Evolutionary conservation across 345 rosid genomes (phyloP), one percentile per base, ranked within the genome.

Genomic region (Eucalyptus cloeziana): DNA sequence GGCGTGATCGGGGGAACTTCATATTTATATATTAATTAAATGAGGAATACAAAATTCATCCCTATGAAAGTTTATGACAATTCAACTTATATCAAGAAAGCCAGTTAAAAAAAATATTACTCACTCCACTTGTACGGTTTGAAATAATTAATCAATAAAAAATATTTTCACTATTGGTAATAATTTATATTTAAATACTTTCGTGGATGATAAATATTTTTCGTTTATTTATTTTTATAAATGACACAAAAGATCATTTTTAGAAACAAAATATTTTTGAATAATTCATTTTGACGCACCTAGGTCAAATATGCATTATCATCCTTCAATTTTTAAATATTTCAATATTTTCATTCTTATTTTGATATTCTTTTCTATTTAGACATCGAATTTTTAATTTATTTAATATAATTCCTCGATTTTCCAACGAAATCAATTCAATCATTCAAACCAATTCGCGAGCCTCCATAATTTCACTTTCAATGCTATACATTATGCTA

Each of bases 371-470:
- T 33, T 4, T 33, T 40, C 6, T 2, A 4, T 21, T 25, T 76
- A 40, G 9, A 6, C 1, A 2, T 12, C 0, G 1, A 40, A 10
- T 0, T 40, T 76, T 5, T 11, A 10, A 4, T 10, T 5, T 6
- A 12, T 10, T 33, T 24, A 17, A 5, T 71, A 11, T 33, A 33
- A 2, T 5, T 2, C 0, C 2, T 19, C 4, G 7, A 10, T 19
- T 19, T 37, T 71, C 4, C 45, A 37, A 71, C 0, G 2, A 21
- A 76, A 24, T 40, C 47, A 40, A 76, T 10, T 17, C 44, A 8
- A 8, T 33, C 24, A 3, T 5, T 33, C 24, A 9, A 69, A 19
- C 2, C 30, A 5, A 40, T 21, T 22, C 27, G 13, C 4, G 1
- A 21, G 15, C 13, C 47, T 40, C 8, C 5, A 10, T 76, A 22